These are phyloP conservation scores for Phylloporus arenicola DNA, from an alignment of 768 basidiomycete genomes.

Conservation along the genomic window DNA sequence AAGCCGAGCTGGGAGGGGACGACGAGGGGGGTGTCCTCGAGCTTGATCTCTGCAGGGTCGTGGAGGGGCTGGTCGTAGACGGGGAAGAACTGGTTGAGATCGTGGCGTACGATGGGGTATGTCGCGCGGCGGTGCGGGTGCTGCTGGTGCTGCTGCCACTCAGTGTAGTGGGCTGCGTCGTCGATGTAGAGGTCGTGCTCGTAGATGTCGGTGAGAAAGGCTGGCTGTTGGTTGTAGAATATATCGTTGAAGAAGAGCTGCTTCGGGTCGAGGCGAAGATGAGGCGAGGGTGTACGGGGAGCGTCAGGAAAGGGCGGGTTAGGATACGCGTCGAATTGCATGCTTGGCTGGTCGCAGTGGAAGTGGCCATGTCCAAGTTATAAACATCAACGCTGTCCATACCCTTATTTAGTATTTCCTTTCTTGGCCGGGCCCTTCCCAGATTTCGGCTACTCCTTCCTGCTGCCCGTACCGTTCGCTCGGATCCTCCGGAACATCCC, in stretches of 20 bases:
- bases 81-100: slow-evolving; percentile 40
- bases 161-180: slow-evolving; percentile 31
- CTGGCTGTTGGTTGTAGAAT: slow-evolving; percentile 41
- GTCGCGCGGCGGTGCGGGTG: slow-evolving; percentile 57
- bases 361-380: slow-evolving; percentile 18
- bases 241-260: slow-evolving; percentile 43
- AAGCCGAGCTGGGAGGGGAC: slow-evolving; percentile 55
- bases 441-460: slow-evolving; percentile 37
- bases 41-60: slow-evolving; percentile 45
- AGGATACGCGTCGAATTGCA: slow-evolving; percentile 58
- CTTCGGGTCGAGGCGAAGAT: slow-evolving; percentile 36
- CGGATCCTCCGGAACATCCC: slow-evolving; percentile 31
- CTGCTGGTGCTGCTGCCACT: slow-evolving; percentile 35
- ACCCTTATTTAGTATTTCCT: slow-evolving; percentile 22
- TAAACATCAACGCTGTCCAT: slow-evolving; percentile 31
- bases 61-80: slow-evolving; percentile 35
- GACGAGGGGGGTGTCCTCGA: slow-evolving; percentile 56
- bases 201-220: slow-evolving; percentile 69
- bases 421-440: slow-evolving; percentile 21
- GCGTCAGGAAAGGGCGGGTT: slow-evolving; percentile 52
- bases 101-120: slow-evolving; percentile 72
- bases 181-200: slow-evolving; percentile 47
- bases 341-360: slow-evolving; percentile 11
- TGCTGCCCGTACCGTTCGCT: slow-evolving; percentile 31
- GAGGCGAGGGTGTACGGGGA: slow-evolving; percentile 72